phyloP scores from a whole-genome alignment of 306 rosid species.

The Lathyrus tuberosus region DNA sequence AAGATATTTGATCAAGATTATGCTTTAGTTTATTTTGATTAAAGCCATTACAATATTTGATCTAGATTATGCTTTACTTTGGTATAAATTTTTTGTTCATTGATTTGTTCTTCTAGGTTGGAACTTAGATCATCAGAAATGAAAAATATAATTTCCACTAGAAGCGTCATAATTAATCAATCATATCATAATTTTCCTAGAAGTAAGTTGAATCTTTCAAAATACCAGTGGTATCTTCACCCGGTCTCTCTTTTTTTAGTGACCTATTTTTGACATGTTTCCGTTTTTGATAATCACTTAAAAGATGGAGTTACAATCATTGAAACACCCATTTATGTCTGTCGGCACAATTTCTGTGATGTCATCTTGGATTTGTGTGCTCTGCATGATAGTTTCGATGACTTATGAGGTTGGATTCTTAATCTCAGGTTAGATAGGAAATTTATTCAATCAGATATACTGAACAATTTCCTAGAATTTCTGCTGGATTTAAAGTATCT shows the following conservation, averaged over 20 bases:
- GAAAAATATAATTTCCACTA: slow-evolving; percentile 73
- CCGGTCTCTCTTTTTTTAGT: background rate
- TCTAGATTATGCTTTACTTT: slow-evolving; percentile 11
- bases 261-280: slow-evolving; percentile 19
- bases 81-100: slow-evolving; percentile 18
- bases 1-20: slow-evolving; percentile 9
- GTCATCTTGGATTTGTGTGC: slow-evolving; percentile 17
- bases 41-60: slow-evolving; percentile 10
- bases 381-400: slow-evolving; percentile 21
- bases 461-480: no score
- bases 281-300: slow-evolving; percentile 3
- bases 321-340: background rate
- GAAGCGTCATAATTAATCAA: no score
- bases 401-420: slow-evolving; percentile 40
- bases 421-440: slow-evolving; percentile 69
- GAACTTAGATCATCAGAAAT: slow-evolving; percentile 60
- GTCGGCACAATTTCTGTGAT: slow-evolving; percentile 19
- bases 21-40: slow-evolving; percentile 3
- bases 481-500: no score
- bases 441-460: no score
- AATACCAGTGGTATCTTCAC: slow-evolving; percentile 1
- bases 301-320: slow-evolving; percentile 20
- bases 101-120: slow-evolving; percentile 49
- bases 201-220: background rate
- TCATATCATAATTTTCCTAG: no score